Base-by-base conservation (phyloP, 257 asterid genomes). In the Solanum virginianum region DNA sequence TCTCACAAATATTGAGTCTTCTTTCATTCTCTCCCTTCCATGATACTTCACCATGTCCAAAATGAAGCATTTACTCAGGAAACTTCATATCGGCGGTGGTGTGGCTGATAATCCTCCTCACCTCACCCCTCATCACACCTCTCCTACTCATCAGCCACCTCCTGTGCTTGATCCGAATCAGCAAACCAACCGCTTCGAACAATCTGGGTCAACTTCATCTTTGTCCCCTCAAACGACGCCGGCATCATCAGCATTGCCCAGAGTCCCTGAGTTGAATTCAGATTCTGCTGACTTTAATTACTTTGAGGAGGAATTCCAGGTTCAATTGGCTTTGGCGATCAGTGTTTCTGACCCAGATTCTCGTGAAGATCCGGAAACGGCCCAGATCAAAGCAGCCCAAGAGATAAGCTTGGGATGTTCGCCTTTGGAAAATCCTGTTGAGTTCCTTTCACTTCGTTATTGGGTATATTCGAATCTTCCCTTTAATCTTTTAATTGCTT, bases 301-400 rank as follows among this genome's bases (percentile, higher is more conserved):
- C 92, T 87, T 95, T 60, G 99, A 97, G 91, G 99, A 97, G 97
- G 99, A 97, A 90, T 97, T 94, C 86, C 98, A 97, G 90, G 93
- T 97, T 87, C 99, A 97, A 86, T 88, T 97, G 93, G 99, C 99
- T 83, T 86, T 97, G 89, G 99, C 99, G 84, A 95, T 97, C 88
- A 97, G 99, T 90, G 99, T 92, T 24, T 97, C 99, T 80, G 99
- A 95, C 93, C 90, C 91, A 75, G 91, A 87, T 87, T 86, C 90
- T 32, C 88, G 74, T 88, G 96, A 92, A 90, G 99, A 97, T 92
- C 90, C 95, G 60, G 98, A 95, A 87, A 92, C 93, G 8, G 97
- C 98, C 10, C 99, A 95, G 90, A 94, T 97, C 89, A 87, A 93
- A 85, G 95, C 92, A 45, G 98, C 95, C 3, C 96, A 97, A 92